Evolutionary conservation across 257 asterid species (phyloP).

Genomic region (Nicotiana benthamiana): DNA sequence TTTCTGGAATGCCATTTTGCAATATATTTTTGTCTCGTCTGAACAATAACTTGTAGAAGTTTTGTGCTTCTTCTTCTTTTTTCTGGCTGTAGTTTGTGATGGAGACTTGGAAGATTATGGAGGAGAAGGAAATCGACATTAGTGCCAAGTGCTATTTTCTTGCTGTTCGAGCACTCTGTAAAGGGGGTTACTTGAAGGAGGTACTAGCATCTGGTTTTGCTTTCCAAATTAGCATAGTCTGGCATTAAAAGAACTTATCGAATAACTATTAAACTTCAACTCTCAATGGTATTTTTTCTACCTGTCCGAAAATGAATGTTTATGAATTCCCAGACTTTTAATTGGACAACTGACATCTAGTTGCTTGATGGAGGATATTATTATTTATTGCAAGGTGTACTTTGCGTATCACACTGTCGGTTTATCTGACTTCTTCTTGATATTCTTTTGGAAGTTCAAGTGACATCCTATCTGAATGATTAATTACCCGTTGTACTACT

Average conservation of each 20-base stretch:
- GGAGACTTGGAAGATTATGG: conserved; percentile 70
- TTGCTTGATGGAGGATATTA: background rate
- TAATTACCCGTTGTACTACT: background rate
- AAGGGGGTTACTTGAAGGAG: conserved; percentile 76
- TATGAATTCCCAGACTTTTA: background rate
- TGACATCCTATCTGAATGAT: background rate
- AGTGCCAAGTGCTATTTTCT: conserved; percentile 43
- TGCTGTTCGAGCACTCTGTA: conserved; percentile 60
- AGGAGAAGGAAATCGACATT: conserved; percentile 46
- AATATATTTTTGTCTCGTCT: background rate
- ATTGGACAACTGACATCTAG: background rate
- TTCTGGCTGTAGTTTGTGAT: conserved; percentile 57
- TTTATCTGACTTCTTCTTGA: background rate
- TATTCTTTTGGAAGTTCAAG: background rate
- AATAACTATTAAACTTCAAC: background rate
- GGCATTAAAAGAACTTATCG: background rate
- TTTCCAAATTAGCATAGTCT: conserved; percentile 4
- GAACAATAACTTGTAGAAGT: background rate
- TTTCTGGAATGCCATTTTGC: background rate
- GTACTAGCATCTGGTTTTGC: conserved; percentile 20
- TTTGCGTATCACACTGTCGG: background rate
- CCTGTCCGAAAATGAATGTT: background rate
- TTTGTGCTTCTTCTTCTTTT: background rate
- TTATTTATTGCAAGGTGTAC: background rate
- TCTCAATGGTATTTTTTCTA: background rate